Evolutionary conservation across 192 early-diverging fungal species (phyloP).

Genomic region (Kappamyces sp.): DNA sequence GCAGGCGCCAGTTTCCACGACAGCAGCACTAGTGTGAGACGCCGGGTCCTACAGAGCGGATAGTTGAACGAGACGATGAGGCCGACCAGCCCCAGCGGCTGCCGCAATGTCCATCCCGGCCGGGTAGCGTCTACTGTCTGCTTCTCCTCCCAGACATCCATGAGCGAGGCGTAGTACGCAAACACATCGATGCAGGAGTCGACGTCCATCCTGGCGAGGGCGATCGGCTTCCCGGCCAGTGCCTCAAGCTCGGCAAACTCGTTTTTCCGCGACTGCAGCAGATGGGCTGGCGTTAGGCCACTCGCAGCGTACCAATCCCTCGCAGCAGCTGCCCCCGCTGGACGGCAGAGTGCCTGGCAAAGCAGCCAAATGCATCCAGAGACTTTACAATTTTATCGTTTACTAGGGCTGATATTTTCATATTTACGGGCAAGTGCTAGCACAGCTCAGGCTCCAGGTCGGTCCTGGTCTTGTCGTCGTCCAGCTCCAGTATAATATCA

Average conservation of each 20-base stretch:
- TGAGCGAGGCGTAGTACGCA: constrained; percentile 26
- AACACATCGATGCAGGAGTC: constrained; percentile 15
- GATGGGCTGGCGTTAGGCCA: not conserved
- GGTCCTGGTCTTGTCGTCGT: too few species aligned
- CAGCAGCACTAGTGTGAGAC: constrained; percentile 21
- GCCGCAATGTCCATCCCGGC: constrained; percentile 39
- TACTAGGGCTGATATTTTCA: not conserved
- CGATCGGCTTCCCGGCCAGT: constrained; percentile 20
- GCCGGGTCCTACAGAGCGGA: constrained; percentile 32
- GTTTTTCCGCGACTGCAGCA: not conserved
- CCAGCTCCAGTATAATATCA: not conserved
- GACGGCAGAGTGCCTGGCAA: not conserved
- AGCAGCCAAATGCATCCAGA: not conserved
- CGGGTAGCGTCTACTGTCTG: too few species aligned
- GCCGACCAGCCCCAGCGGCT: constrained; percentile 44
- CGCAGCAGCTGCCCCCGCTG: not conserved
- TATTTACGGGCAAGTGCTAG: too few species aligned
- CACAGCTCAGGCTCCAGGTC: too few species aligned
- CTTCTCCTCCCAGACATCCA: not conserved
- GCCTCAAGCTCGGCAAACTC: constrained; percentile 16
- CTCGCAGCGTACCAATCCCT: not conserved
- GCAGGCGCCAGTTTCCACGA: constrained; percentile 35
- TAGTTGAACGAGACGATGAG: constrained; percentile 60
- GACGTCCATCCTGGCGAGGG: constrained; percentile 23
- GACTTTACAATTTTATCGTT: not conserved